Evolutionary conservation across 2,329 filamentous ascomycete genomes (phyloP), one percentile per base, ranked within the genome.

Genomic region (Penicillium psychrosexuale): DNA sequence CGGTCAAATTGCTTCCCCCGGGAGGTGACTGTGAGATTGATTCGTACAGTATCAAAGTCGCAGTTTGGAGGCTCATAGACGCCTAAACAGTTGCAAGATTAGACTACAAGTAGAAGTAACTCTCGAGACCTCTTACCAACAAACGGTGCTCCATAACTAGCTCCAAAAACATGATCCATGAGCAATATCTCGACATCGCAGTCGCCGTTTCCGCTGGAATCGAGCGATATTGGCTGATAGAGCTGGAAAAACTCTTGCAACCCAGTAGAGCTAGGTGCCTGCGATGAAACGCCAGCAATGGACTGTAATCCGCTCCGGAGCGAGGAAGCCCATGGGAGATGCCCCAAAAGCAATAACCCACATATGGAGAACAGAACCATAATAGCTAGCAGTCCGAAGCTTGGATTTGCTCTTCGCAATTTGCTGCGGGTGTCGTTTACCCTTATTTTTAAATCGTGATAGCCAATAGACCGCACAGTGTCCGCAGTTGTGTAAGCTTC

Each of bases 21-120:
- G 9, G 87, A 89, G 0, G 83, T 83, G 13, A 89, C 86, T 0
- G 88, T 92, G 61, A 94, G 82, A 66, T 91, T 91, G 71, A 94
- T 84, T 24, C 84, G 81, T 15, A 92, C 86, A 33, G 84, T 82
- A 66, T 91, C 88, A 75, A 93, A 94, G 15, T 80, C 72, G 71
- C 87, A 91, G 27, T 73, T 65, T 1, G 89, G 88, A 12, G 89
- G 89, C 1, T 73, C 77, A 67, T 90, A 91, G 15, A 78, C 71
- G 43, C 83, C 84, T 87, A 47, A 53, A 27, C 38, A 15, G 6
- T 22, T 15, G 17, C 7, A 31, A 28, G 3, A 28, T 39, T 40
- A 39, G 46, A 31, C 12, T 6, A 31, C 27, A 17, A 30, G 15
- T 30, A 15, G 3, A 9, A 31, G 12, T 6, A 31, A 19, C 42